Conservation (phyloP, 2,329 filamentous ascomycete species). For the Nectriaceae sp. region DNA sequence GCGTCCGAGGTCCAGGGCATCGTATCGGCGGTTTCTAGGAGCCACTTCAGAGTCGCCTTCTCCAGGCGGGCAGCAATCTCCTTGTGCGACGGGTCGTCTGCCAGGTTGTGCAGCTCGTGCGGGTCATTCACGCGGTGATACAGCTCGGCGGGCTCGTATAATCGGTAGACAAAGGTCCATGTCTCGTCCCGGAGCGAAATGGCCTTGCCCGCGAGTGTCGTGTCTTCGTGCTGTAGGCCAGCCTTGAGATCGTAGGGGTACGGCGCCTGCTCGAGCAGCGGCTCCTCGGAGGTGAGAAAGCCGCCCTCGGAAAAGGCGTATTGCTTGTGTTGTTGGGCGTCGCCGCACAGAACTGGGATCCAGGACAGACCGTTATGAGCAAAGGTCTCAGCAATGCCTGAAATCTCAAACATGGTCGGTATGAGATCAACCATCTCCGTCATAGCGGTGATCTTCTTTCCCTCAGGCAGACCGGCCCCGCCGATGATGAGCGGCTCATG, state of each 20-base stretch:
- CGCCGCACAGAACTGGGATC: conserved; percentile 29
- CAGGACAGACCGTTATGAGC: conserved; percentile 42
- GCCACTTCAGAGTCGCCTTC: conserved; percentile 39
- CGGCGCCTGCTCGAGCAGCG: conserved; percentile 43
- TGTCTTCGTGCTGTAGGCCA: conserved; percentile 46
- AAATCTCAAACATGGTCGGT: conserved; percentile 44
- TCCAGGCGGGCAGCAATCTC: conserved; percentile 27
- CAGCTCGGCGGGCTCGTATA: conserved; percentile 47
- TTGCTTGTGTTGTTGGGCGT: conserved; percentile 34
- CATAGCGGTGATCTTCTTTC: conserved; percentile 36
- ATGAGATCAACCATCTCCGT: conserved; percentile 48
- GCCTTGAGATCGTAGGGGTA: conserved; percentile 50
- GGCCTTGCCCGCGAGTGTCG: conserved; percentile 43
- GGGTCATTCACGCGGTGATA: conserved; percentile 41
- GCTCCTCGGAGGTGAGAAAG: conserved; percentile 46
- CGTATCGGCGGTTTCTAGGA: conserved; percentile 36
- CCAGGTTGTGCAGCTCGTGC: conserved; percentile 42
- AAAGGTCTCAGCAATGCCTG: conserved; percentile 39
- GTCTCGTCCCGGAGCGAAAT: conserved; percentile 37
- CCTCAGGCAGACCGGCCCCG: conserved; percentile 40
- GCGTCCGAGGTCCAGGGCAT: conserved; percentile 38
- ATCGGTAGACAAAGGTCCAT: conserved; percentile 46
- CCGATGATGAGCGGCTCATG: conserved; percentile 47
- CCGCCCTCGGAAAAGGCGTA: conserved; percentile 47
- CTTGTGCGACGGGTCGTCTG: conserved; percentile 27